Conservation (phyloP, 2,329 filamentous ascomycete genomes). For the Trichophyton verrucosum region DNA sequence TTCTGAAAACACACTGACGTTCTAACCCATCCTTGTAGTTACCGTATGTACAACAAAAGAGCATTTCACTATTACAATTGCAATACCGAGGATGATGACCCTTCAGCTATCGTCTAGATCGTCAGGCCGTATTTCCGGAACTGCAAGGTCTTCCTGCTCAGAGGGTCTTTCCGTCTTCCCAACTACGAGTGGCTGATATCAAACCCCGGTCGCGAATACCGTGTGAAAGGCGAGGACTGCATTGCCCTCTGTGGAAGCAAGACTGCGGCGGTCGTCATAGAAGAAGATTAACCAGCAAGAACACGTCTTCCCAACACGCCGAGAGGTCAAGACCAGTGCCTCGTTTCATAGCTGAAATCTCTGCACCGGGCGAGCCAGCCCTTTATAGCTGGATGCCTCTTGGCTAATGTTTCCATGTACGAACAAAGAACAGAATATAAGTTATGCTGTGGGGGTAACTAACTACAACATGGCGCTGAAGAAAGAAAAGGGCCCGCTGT, state of each 20-base stretch:
- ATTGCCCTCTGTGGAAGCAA: neutral
- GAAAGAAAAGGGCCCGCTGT: neutral
- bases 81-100: neutral
- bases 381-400: neutral
- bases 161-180: neutral
- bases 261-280: neutral
- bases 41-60: neutral
- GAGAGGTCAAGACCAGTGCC: neutral
- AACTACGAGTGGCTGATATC: neutral
- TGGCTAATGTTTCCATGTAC: neutral
- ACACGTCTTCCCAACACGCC: neutral
- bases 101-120: neutral
- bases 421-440: neutral
- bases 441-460: neutral
- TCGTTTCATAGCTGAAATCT: neutral
- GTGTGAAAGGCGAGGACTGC: neutral
- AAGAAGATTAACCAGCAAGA: neutral
- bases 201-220: neutral
- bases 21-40: neutral
- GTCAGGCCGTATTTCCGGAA: neutral
- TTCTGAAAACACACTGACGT: neutral
- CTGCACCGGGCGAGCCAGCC: neutral
- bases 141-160: neutral
- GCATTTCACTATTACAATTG: neutral
- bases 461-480: neutral